These are phyloP conservation scores for Chytriomyces sp. DNA, from an alignment of 192 early-diverging fungal genomes.

Conservation along the genomic window DNA sequence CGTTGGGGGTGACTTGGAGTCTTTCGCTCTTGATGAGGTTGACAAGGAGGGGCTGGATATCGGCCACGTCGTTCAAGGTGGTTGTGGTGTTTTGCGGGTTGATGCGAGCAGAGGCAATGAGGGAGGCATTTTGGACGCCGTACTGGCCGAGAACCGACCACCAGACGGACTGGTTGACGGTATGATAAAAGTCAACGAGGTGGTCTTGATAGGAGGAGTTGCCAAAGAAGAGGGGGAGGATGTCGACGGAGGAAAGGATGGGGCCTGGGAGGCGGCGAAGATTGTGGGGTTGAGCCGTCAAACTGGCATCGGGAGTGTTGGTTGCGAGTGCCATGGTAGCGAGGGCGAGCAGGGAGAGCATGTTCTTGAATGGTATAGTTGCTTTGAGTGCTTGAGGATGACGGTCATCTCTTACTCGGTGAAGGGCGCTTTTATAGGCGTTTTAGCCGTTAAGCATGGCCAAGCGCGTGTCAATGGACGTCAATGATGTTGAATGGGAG, in stretches of 20 bases:
- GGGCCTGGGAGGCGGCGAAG: not conserved
- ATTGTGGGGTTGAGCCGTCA: not conserved
- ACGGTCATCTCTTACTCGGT: too few relatives aligned
- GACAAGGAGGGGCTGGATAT: not conserved
- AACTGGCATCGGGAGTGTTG: not conserved
- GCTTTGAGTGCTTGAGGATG: too few relatives aligned
- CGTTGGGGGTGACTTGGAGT: constrained; percentile 26
- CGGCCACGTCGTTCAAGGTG: not conserved
- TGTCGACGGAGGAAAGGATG: not conserved
- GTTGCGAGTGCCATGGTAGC: too few relatives aligned
- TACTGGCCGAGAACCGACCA: not conserved
- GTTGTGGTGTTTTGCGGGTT: too few relatives aligned
- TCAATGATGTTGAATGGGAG: too few relatives aligned
- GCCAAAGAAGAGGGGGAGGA: not conserved
- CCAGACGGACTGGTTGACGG: not conserved
- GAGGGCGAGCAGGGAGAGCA: too few relatives aligned
- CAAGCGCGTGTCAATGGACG: too few relatives aligned
- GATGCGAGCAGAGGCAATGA: not conserved
- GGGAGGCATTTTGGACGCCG: not conserved
- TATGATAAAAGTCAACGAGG: not conserved
- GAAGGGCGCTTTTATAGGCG: too few relatives aligned
- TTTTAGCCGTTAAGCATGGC: too few relatives aligned
- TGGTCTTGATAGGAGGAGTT: not conserved
- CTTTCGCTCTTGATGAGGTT: not conserved
- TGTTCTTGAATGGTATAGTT: too few relatives aligned